Conservation (phyloP, 306 rosid genomes). For the Amphicarpaea edgeworthii region DNA sequence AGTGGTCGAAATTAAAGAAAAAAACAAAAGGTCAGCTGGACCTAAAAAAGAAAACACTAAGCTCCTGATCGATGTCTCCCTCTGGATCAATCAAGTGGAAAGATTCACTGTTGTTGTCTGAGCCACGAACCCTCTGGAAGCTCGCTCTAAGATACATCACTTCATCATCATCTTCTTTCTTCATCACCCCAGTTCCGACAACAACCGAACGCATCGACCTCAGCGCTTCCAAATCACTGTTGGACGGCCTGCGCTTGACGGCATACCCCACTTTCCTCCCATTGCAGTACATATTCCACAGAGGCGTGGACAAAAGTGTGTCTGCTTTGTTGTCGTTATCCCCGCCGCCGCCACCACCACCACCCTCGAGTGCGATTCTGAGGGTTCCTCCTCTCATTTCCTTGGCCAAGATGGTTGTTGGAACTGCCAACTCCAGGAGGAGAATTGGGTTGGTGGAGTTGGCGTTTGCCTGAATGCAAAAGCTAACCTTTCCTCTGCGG, state of each 20-base stretch:
- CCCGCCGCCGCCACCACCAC: background rate
- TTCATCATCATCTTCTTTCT: background rate
- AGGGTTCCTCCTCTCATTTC: slow-evolving; percentile 81
- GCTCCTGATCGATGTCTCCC: slow-evolving; percentile 70
- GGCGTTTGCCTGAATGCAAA: slow-evolving; percentile 67
- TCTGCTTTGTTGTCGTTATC: background rate
- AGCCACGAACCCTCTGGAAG: slow-evolving; percentile 77
- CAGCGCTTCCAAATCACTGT: slow-evolving; percentile 58
- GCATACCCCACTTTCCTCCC: slow-evolving; percentile 81
- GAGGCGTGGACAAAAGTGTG: slow-evolving; percentile 62
- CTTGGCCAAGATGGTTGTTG: slow-evolving; percentile 67
- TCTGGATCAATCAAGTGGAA: slow-evolving; percentile 86
- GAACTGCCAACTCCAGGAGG: slow-evolving; percentile 70
- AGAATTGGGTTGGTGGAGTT: slow-evolving; percentile 66
- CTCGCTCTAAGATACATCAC: slow-evolving; percentile 76
- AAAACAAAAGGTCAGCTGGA: slow-evolving; percentile 40
- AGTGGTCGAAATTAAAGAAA: background rate
- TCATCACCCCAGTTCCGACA: slow-evolving; percentile 70
- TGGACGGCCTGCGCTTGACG: slow-evolving; percentile 52
- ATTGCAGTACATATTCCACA: slow-evolving; percentile 81
- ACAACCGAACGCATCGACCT: slow-evolving; percentile 58
- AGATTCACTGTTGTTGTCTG: slow-evolving; percentile 68
- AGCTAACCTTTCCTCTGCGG: slow-evolving; percentile 69
- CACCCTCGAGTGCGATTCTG: slow-evolving; percentile 67
- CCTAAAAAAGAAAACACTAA: slow-evolving; percentile 79